phyloP scores from a whole-genome alignment of 495 filamentous ascomycete genomes.

The Xylaria cubensis region DNA sequence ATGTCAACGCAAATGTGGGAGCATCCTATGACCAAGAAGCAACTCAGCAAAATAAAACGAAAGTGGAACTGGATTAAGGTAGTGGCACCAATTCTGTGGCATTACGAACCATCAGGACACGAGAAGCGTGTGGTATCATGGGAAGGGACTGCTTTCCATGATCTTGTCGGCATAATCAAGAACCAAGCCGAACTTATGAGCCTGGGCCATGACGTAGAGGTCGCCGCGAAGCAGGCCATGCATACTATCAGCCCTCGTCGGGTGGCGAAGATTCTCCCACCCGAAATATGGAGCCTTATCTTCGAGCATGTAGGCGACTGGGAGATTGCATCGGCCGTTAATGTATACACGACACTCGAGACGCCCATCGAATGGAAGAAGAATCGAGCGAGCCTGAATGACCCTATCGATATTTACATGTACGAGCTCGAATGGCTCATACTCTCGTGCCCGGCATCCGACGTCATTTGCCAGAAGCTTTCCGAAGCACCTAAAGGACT shows the following conservation, averaged over 20 bases:
- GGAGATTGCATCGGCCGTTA: slow-evolving; percentile 82
- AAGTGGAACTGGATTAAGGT: slow-evolving; percentile 86
- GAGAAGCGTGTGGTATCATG: slow-evolving; percentile 63
- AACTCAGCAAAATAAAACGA: slow-evolving; percentile 76
- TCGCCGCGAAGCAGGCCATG: slow-evolving; percentile 49
- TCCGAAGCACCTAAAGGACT: slow-evolving; percentile 70
- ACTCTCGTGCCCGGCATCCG: slow-evolving; percentile 67
- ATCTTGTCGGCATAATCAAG: slow-evolving; percentile 69
- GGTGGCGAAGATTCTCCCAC: slow-evolving; percentile 61
- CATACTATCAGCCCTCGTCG: slow-evolving; percentile 39
- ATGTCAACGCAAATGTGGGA: slow-evolving; percentile 87
- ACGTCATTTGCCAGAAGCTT: slow-evolving; percentile 68
- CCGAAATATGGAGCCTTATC: slow-evolving; percentile 88
- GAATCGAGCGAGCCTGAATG: slow-evolving; percentile 46
- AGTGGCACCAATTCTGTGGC: slow-evolving; percentile 74
- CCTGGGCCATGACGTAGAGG: slow-evolving; percentile 64
- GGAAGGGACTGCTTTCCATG: slow-evolving; percentile 63
- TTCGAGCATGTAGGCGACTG: slow-evolving; percentile 85
- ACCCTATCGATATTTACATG: slow-evolving; percentile 60
- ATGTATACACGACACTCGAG: slow-evolving; percentile 76
- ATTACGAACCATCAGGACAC: slow-evolving; percentile 60
- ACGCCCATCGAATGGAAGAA: slow-evolving; percentile 74
- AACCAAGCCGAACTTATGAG: slow-evolving; percentile 69
- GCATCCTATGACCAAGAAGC: slow-evolving; percentile 81
- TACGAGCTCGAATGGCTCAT: slow-evolving; percentile 80